Evolutionary conservation across 1,284 basidiomycete genomes (phyloP).

Genomic region (Apiotrichum montevideense): DNA sequence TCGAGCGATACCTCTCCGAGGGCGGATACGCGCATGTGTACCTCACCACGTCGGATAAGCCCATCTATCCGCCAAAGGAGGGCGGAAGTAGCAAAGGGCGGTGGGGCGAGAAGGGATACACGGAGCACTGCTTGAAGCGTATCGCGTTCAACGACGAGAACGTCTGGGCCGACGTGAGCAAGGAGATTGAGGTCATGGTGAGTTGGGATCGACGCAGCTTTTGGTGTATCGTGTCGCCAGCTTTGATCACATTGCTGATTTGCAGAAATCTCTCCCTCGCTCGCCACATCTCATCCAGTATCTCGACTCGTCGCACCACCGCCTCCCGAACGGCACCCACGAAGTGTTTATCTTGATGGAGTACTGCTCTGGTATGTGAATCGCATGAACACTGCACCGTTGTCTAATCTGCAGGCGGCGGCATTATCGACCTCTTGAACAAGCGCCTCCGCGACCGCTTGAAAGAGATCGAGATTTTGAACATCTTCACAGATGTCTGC

Average conservation of each 20-base stretch:
- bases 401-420: constrained; percentile 61
- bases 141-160: constrained; percentile 87
- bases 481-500: constrained; percentile 94
- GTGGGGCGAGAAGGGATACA: constrained; percentile 56
- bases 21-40: constrained; percentile 99
- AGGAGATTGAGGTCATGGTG: constrained; percentile 98
- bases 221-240: too few relatives aligned
- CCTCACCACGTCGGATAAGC: constrained; percentile 76
- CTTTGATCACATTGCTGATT: neutral
- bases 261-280: constrained; percentile 34
- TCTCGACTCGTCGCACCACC: constrained; percentile 66
- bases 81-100: constrained; percentile 24
- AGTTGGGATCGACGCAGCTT: constrained; percentile 32
- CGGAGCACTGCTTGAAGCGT: constrained; percentile 94
- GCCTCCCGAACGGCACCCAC: constrained; percentile 70
- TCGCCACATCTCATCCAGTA: constrained; percentile 41
- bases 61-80: constrained; percentile 57
- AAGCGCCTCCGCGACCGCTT: constrained; percentile 85
- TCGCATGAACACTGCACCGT: neutral
- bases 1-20: constrained; percentile 86
- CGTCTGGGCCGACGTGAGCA: constrained; percentile 89
- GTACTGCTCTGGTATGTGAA: constrained; percentile 62
- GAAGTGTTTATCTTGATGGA: constrained; percentile 99
- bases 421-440: constrained; percentile 99
- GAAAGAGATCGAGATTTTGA: constrained; percentile 90